Conservation (phyloP, 176 grass and related monocot genomes). For the Aechmea fasciata region DNA sequence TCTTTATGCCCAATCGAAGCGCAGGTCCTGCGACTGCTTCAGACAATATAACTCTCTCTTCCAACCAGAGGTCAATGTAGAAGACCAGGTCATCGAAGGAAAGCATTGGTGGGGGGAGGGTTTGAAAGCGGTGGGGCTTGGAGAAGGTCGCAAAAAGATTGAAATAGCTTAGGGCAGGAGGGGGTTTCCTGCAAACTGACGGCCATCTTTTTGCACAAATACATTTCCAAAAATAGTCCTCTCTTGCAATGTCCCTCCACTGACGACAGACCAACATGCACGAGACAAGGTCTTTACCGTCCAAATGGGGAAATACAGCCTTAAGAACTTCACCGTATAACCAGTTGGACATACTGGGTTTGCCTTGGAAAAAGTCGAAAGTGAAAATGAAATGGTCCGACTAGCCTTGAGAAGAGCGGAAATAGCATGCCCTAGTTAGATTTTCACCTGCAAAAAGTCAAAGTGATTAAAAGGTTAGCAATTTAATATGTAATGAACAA, state of each 20-base stretch:
- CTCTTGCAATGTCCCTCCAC: constrained; percentile 48
- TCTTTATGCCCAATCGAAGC: constrained; percentile 39
- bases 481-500: too few species aligned
- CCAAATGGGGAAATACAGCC: constrained; percentile 51
- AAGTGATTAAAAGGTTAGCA: too few species aligned
- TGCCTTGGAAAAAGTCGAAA: background rate
- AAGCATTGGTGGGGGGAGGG: constrained; percentile 43
- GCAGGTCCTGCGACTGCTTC: constrained; percentile 42
- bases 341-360: constrained; percentile 17
- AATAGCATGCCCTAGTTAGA: too few species aligned
- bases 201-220: constrained; percentile 62
- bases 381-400: background rate
- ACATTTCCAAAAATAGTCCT: constrained; percentile 84
- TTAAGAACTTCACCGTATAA: constrained; percentile 55
- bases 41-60: constrained; percentile 49
- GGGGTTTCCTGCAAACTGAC: constrained; percentile 49
- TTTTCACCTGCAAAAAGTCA: too few species aligned
- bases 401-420: background rate
- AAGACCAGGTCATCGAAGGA: constrained; percentile 54
- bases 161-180: constrained; percentile 37
- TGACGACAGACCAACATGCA: constrained; percentile 76
- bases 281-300: constrained; percentile 52
- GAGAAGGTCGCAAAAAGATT: constrained; percentile 56
- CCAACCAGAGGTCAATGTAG: constrained; percentile 69
- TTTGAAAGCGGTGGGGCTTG: constrained; percentile 25